These are phyloP conservation scores for Chondrus crispus DNA, from an alignment of 23 red algal species.

Conservation along the genomic window DNA sequence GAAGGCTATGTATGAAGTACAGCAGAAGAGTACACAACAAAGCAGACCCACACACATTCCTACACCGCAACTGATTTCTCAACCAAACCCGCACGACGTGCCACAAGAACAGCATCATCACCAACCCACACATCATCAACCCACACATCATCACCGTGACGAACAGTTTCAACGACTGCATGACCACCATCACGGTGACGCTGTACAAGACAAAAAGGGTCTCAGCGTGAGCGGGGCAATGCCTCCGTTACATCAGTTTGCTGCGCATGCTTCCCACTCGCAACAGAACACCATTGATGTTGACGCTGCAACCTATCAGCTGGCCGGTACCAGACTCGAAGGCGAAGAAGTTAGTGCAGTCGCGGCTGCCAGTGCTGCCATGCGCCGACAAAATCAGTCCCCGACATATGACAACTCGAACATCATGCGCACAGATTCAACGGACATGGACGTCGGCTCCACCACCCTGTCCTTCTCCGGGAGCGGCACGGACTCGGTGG, in stretches of 20 bases:
- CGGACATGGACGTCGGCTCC: no score
- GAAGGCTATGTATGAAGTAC: constrained; percentile 44
- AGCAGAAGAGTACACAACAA: constrained; percentile 1
- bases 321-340: constrained; percentile 36
- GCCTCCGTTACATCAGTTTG: neutral
- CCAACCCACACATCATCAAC: neutral
- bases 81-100: neutral
- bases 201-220: neutral
- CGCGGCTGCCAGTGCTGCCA: no score
- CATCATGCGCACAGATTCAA: no score
- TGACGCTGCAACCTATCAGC: constrained; percentile 32
- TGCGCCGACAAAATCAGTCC: no score
- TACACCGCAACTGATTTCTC: neutral
- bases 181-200: neutral
- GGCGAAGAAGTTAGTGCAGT: neutral
- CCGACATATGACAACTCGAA: no score
- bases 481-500: neutral
- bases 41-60: neutral
- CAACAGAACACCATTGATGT: constrained; percentile 31
- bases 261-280: neutral
- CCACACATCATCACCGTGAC: neutral
- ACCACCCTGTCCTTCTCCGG: no score
- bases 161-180: neutral
- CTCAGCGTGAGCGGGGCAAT: neutral
- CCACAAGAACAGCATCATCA: neutral